These are phyloP conservation scores for Cladosporium sp. DNA, from an alignment of 2,329 filamentous ascomycete genomes.

Conservation along the genomic window DNA sequence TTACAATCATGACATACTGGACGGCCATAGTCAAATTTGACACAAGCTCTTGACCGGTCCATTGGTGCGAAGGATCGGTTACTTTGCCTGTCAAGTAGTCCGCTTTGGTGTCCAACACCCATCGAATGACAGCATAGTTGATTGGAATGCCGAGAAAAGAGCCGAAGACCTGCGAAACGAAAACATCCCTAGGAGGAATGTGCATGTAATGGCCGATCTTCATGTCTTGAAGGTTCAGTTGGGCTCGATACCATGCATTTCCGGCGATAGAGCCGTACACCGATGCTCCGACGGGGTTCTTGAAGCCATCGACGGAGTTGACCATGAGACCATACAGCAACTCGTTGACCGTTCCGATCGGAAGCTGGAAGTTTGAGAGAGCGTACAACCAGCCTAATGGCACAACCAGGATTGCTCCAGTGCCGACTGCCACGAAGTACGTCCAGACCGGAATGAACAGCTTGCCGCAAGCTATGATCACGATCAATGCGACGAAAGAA, in stretches of 20 bases:
- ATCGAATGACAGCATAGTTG: conserved; percentile 58
- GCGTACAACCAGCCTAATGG: conserved; percentile 59
- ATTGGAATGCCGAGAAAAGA: conserved; percentile 56
- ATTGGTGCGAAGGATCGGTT: conserved; percentile 56
- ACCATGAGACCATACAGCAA: conserved; percentile 59
- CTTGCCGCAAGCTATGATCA: conserved; percentile 47
- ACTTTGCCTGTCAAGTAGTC: conserved; percentile 38
- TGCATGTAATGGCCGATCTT: conserved; percentile 65
- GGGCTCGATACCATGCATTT: conserved; percentile 58
- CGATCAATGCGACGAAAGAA: conserved; percentile 49
- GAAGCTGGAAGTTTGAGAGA: conserved; percentile 51
- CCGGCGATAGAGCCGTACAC: conserved; percentile 56
- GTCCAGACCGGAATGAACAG: conserved; percentile 60
- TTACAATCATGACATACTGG: conserved; percentile 54
- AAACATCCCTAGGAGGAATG: conserved; percentile 54
- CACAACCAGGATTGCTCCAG: conserved; percentile 52
- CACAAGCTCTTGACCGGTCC: conserved; percentile 55
- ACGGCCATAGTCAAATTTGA: conserved; percentile 52
- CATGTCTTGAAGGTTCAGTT: conserved; percentile 58
- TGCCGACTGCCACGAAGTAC: conserved; percentile 54
- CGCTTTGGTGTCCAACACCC: conserved; percentile 55
- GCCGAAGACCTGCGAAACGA: conserved; percentile 59
- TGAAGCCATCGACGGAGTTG: conserved; percentile 46
- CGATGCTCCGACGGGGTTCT: conserved; percentile 56
- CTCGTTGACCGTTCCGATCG: conserved; percentile 58